phyloP scores from a whole-genome alignment of 73 alveolate genomes.

The Paramecium pentaurelia region DNA sequence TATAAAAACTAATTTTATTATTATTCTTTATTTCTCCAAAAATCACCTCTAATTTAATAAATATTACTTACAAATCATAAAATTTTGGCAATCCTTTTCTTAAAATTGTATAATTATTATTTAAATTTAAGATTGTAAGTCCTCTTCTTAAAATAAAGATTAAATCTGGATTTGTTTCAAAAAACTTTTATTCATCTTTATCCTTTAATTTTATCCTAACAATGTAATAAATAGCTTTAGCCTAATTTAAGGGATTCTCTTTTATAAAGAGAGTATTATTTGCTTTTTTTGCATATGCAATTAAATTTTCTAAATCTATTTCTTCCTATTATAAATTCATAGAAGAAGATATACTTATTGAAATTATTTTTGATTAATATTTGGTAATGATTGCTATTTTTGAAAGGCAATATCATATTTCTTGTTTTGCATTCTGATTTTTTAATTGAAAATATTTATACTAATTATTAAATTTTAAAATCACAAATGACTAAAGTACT shows the following conservation, averaged over 20 bases:
- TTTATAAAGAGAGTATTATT: background rate
- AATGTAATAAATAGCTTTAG: background rate
- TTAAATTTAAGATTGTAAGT: background rate
- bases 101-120: background rate
- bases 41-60: background rate
- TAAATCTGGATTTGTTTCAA: background rate
- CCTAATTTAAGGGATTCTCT: background rate
- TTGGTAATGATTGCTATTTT: background rate
- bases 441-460: background rate
- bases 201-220: background rate
- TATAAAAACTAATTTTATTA: background rate
- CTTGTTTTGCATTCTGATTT: background rate
- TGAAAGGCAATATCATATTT: background rate
- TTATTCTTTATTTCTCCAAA: background rate
- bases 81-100: conserved; percentile 1
- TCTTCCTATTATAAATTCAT: background rate
- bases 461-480: background rate
- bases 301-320: background rate
- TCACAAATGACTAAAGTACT: background rate
- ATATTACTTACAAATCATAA: background rate
- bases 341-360: background rate
- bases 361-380: background rate
- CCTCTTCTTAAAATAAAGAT: background rate
- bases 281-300: background rate
- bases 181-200: background rate